Percentiles rank a stretch among this genome's conserved stretches.
Evolutionary conservation across 306 rosid species (phyloP).

Genomic region (Prunus kanzakura): DNA sequence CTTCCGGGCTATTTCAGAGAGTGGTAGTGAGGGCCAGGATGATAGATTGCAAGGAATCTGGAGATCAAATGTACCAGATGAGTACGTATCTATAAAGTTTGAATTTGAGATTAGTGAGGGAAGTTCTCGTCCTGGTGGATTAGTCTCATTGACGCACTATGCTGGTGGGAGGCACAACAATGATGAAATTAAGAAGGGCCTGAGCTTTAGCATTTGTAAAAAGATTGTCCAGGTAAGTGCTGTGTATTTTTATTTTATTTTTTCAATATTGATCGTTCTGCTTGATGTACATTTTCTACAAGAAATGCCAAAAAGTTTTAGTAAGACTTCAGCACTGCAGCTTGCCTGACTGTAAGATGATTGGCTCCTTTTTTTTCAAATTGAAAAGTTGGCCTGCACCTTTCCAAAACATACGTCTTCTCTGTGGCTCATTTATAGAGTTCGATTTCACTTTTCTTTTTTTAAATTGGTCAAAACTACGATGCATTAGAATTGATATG

Average conservation of each 20-base stretch:
- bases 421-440: too few species aligned
- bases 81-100: slow-evolving; percentile 45
- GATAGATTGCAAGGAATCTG: slow-evolving; percentile 38
- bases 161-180: slow-evolving; percentile 32
- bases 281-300: neutral
- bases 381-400: neutral
- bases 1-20: slow-evolving; percentile 43
- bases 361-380: neutral
- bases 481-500: neutral
- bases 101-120: slow-evolving; percentile 48
- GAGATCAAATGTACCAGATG: slow-evolving; percentile 43
- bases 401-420: neutral
- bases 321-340: neutral
- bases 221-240: slow-evolving; percentile 58
- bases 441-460: too few species aligned
- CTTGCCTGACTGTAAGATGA: neutral
- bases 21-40: slow-evolving; percentile 38
- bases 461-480: neutral
- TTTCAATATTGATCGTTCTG: neutral
- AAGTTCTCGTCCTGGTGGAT: slow-evolving; percentile 36
- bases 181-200: slow-evolving; percentile 45
- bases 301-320: neutral
- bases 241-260: neutral
- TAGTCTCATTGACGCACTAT: slow-evolving; percentile 27
- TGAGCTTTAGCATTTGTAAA: slow-evolving; percentile 69